Evolutionary conservation across 306 rosid genomes (phyloP).

Genomic region (Heteromeles arbutifolia): DNA sequence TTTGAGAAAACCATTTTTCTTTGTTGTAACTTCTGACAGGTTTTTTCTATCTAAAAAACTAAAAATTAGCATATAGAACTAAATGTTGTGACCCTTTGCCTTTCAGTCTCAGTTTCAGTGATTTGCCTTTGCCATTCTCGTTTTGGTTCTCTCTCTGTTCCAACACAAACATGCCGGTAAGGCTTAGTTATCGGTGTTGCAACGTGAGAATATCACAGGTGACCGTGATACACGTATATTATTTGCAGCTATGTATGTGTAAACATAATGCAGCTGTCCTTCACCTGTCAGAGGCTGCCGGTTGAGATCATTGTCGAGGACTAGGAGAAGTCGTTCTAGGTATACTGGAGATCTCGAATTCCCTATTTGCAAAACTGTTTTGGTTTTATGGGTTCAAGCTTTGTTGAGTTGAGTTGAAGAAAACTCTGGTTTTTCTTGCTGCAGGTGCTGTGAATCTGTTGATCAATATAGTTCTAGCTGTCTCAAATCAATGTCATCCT

Average conservation of each 20-base stretch:
- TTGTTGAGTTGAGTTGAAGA: background rate
- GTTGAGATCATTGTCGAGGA: conserved; percentile 24
- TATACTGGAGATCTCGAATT: background rate
- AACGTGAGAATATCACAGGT: no score
- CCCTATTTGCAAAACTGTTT: background rate
- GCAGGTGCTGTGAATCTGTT: conserved; percentile 25
- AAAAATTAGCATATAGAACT: background rate
- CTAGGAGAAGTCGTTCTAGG: conserved; percentile 44
- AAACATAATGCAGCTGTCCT: background rate
- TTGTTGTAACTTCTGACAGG: background rate
- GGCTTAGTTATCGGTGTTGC: background rate
- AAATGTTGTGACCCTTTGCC: background rate
- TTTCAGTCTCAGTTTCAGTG: background rate
- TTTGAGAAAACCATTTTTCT: background rate
- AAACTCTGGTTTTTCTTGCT: conserved; percentile 2
- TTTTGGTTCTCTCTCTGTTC: background rate
- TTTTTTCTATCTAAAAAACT: background rate
- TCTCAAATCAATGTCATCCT: no score
- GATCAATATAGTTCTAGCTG: background rate
- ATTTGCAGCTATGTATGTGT: no score
- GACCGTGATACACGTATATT: no score
- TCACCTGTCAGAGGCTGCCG: conserved; percentile 31
- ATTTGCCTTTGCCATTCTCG: background rate
- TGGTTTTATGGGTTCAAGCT: background rate
- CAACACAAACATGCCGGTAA: background rate